These are phyloP conservation scores for Omphalea diandra DNA, from an alignment of 441 rosid species.

Conservation along the genomic window DNA sequence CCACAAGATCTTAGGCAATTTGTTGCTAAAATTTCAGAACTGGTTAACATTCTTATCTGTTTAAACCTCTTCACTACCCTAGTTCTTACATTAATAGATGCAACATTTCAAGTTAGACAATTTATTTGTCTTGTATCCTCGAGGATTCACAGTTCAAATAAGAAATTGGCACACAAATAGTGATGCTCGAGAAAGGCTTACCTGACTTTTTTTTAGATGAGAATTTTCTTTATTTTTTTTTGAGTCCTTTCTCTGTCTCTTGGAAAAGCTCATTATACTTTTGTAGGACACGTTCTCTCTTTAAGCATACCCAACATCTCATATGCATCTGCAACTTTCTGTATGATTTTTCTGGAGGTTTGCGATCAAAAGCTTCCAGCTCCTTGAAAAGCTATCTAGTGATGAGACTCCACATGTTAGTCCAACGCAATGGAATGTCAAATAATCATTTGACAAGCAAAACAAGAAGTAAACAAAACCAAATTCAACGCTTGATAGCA, in stretches of 20 bases:
- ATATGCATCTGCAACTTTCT: conserved; percentile 81
- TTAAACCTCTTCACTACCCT: neutral
- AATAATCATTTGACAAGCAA: neutral
- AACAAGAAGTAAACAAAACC: neutral
- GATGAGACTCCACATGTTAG: conserved; percentile 10
- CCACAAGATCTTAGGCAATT: neutral
- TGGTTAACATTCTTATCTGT: neutral
- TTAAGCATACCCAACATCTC: conserved; percentile 65
- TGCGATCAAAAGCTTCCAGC: conserved; percentile 78
- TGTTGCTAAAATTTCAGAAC: neutral
- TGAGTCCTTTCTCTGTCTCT: conserved; percentile 25
- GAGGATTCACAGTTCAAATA: neutral
- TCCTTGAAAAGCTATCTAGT: conserved; percentile 72
- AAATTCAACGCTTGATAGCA: no score
- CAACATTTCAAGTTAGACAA: neutral
- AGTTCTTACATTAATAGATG: neutral
- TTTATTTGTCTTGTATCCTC: neutral
- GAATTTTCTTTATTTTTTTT: conserved; percentile 33
- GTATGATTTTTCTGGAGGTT: conserved; percentile 72
- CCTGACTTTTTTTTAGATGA: conserved; percentile 45
- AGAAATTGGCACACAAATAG: neutral
- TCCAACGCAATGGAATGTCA: neutral
- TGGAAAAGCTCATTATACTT: conserved; percentile 59
- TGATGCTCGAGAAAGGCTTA: conserved; percentile 1
- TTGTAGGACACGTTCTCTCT: conserved; percentile 53